phyloP scores from a whole-genome alignment of 106 monocot genomes.

The Amphibolis antarctica region DNA sequence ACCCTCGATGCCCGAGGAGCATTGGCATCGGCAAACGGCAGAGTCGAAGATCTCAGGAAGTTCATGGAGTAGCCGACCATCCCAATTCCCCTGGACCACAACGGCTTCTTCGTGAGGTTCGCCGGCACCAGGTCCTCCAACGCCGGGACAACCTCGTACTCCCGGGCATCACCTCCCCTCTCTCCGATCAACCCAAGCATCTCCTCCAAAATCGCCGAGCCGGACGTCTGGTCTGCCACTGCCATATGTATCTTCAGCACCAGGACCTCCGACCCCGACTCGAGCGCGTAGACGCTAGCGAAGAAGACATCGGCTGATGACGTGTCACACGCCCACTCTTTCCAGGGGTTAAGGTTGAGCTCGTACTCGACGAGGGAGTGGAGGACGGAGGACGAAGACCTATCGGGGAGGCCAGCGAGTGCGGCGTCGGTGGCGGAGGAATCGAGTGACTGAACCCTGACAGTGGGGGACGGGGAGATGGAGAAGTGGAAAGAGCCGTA shows the following conservation, averaged over 20 bases:
- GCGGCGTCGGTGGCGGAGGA: conserved; percentile 9
- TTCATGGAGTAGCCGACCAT: conserved; percentile 26
- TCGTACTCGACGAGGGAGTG: conserved; percentile 21
- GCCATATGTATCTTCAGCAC: conserved; percentile 14
- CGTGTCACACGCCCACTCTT: not conserved
- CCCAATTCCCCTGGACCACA: conserved; percentile 25
- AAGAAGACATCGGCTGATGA: conserved; percentile 2
- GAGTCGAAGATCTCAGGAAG: conserved; percentile 6
- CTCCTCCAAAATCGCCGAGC: not conserved
- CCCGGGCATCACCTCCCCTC: not conserved
- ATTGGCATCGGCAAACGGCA: conserved; percentile 10
- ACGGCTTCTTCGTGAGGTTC: conserved; percentile 11
- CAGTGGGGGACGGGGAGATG: conserved; percentile 6
- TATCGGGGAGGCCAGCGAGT: conserved; percentile 2
- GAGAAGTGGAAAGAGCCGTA: not conserved
- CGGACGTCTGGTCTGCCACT: conserved; percentile 15
- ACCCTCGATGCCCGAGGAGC: conserved; percentile 3
- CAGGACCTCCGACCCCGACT: not conserved
- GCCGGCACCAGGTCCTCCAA: conserved; percentile 17
- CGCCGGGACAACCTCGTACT: not conserved
- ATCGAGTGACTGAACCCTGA: conserved; percentile 4
- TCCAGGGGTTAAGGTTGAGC: conserved; percentile 23
- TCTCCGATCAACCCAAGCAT: conserved; percentile 1
- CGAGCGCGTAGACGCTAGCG: conserved; percentile 9
- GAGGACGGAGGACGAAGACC: conserved; percentile 5